A percentile compares a stretch with the other conserved stretches of the same genome.
These are phyloP conservation scores for Aspergillus japonicus DNA, from an alignment of 2,329 filamentous ascomycete genomes.

Conservation along the genomic window DNA sequence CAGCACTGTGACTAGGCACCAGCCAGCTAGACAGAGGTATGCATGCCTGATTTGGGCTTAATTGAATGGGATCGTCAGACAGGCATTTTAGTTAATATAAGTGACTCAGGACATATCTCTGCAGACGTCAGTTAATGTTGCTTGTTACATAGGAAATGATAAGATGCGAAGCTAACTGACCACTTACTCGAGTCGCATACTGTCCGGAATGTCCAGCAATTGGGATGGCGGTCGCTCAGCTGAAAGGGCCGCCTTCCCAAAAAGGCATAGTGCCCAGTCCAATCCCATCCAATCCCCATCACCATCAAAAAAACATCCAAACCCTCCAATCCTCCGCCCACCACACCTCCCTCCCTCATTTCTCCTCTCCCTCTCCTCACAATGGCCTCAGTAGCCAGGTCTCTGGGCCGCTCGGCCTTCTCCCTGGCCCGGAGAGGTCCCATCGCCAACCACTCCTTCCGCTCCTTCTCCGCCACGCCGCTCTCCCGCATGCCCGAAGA, in stretches of 20 bases:
- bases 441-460: slow-evolving; percentile 21
- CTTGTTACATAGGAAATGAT: too few species aligned
- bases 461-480: slow-evolving; percentile 37
- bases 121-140: too few species aligned
- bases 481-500: slow-evolving; percentile 35
- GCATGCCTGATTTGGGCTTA: neutral
- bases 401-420: slow-evolving; percentile 38
- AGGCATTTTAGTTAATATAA: too few species aligned
- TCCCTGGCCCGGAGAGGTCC: slow-evolving; percentile 33
- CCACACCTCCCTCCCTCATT: slow-evolving; percentile 12
- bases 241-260: slow-evolving; percentile 7
- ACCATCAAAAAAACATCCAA: slow-evolving; percentile 8
- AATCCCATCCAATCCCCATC: slow-evolving; percentile 10
- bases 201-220: neutral
- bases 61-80: too few species aligned
- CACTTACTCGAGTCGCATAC: too few species aligned
- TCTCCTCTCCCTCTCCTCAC: slow-evolving; percentile 18
- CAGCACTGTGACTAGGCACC: neutral
- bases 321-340: slow-evolving; percentile 12
- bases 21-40: neutral
- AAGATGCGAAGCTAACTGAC: too few species aligned
- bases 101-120: too few species aligned
- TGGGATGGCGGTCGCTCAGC: slow-evolving; percentile 2
- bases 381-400: slow-evolving; percentile 43
- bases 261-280: slow-evolving; percentile 20